A percentile compares a stretch with the other conserved stretches of the same genome.
Evolutionary conservation across 176 grass and related monocot species (phyloP).

Genomic region (Urochloa ruziziensis): DNA sequence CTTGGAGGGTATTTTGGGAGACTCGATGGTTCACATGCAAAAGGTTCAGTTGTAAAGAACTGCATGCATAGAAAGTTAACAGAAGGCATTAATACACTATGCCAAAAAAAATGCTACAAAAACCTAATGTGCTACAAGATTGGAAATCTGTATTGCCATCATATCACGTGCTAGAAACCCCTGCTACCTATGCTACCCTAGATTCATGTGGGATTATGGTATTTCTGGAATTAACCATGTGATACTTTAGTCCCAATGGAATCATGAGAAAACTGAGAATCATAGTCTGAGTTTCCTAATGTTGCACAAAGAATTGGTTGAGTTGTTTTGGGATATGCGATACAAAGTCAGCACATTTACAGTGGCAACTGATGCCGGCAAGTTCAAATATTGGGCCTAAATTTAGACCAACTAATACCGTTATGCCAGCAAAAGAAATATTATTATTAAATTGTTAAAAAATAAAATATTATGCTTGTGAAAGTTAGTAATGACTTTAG

Average conservation of each 20-base stretch:
- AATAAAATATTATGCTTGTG: background rate
- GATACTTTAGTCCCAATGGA: slow-evolving; percentile 9
- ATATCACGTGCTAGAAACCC: background rate
- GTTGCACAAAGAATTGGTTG: slow-evolving; percentile 11
- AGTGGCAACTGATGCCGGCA: slow-evolving; percentile 3
- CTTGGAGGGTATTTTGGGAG: slow-evolving; percentile 73
- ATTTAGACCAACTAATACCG: background rate
- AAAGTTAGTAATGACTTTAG: slow-evolving; percentile 3
- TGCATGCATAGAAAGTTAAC: slow-evolving; percentile 24
- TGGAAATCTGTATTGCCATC: background rate
- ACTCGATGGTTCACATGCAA: slow-evolving; percentile 60
- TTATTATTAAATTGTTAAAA: background rate
- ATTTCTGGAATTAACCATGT: slow-evolving; percentile 11
- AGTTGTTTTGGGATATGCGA: background rate
- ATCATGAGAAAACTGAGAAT: background rate
- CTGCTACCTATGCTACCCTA: slow-evolving; percentile 1
- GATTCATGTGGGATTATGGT: background rate
- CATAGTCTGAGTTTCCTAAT: background rate
- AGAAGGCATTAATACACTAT: background rate
- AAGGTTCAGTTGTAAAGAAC: slow-evolving; percentile 85
- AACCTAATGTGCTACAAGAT: background rate
- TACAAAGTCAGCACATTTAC: background rate
- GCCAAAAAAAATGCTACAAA: slow-evolving; percentile 1
- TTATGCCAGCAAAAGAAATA: slow-evolving; percentile 3
- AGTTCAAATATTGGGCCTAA: background rate